Base-by-base conservation (phyloP, 2,329 filamentous ascomycete species). In the Elsinoe perseae region DNA sequence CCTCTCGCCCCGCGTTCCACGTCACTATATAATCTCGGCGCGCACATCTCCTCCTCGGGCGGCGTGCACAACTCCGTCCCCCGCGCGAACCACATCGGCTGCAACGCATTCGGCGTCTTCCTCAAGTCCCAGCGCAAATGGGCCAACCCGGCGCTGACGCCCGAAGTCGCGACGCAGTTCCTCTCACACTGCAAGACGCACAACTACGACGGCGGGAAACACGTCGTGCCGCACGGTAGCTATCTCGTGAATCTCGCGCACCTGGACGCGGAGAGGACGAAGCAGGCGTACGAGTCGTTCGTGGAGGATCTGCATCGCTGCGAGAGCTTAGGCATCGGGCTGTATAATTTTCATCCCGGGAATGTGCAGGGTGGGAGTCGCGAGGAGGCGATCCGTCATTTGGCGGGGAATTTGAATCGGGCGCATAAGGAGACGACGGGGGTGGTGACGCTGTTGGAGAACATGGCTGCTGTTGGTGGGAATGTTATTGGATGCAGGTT, bases 331-430 rank as follows among this genome's bases (percentile, higher is more conserved):
- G 89, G 90, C 1, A 95, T 98, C 65, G 78, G 75, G 60, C 79
- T 96, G n/a, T 98, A 97, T 76, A 98, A 98, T 72, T 97, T 98
- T 74, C 93, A 98, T 68, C 93, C 93, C 0, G 93, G 93, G 18
- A 91, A 85, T 57, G 86, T 86, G 1, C 86, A 71, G 40, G 83
- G 85, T 46, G 80, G 80, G 30, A 77, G 80, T 2, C 81, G 85
- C 32, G 74, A 78, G 0, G 84, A 82, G 18, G 91, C 91, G 2
- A 85, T 95, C 57, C 76, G 73, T 12, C 83, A 93, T 36, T 88
- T 98, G 50, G 90, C 93, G 1, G 75, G 78, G 40, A 86, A 91
- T 64, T 78, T 98, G 50, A 96, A 95, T 68, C 80, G 80, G 58
- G 86, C 91, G 0, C 89, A 97, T 66, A 77, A 79, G 56, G 87